Percentiles rank a stretch among this genome's conserved stretches.
Evolutionary conservation across 257 asterid species (phyloP).

Genomic region (Rauvolfia tetraphylla): DNA sequence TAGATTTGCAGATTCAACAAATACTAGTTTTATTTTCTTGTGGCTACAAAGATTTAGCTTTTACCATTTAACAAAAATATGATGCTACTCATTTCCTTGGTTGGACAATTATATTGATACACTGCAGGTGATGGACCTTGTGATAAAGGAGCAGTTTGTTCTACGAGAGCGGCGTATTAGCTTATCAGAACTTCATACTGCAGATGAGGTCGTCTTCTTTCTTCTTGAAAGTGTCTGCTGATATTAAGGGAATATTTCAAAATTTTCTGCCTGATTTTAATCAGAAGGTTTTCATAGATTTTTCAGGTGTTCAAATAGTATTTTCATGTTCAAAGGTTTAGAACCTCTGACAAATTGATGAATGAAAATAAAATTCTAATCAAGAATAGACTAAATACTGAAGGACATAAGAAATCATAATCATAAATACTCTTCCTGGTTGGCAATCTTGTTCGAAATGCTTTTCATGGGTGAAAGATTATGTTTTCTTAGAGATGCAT

Average conservation of each 20-base stretch:
- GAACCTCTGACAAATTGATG: neutral
- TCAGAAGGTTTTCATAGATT: neutral
- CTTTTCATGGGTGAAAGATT: neutral
- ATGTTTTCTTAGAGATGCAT: neutral
- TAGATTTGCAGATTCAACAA: neutral
- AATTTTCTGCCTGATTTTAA: neutral
- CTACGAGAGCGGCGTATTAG: constrained; percentile 66
- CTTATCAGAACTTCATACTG: constrained; percentile 86
- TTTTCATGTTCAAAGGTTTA: neutral
- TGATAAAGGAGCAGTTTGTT: constrained; percentile 47
- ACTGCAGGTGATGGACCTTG: constrained; percentile 74
- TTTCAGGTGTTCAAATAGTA: neutral
- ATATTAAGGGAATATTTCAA: constrained; percentile 1
- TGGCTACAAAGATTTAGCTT: neutral
- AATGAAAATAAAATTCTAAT: neutral
- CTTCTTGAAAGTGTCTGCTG: constrained; percentile 7
- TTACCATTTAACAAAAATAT: neutral
- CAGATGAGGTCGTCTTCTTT: constrained; percentile 70
- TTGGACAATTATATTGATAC: neutral
- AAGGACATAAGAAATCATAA: neutral
- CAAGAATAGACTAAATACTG: neutral
- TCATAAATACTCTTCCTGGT: neutral
- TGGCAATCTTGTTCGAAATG: neutral
- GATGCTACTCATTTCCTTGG: neutral
- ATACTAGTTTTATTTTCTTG: neutral